phyloP scores from a whole-genome alignment of 1,284 basidiomycete genomes.

The Sparassis latifolia region DNA sequence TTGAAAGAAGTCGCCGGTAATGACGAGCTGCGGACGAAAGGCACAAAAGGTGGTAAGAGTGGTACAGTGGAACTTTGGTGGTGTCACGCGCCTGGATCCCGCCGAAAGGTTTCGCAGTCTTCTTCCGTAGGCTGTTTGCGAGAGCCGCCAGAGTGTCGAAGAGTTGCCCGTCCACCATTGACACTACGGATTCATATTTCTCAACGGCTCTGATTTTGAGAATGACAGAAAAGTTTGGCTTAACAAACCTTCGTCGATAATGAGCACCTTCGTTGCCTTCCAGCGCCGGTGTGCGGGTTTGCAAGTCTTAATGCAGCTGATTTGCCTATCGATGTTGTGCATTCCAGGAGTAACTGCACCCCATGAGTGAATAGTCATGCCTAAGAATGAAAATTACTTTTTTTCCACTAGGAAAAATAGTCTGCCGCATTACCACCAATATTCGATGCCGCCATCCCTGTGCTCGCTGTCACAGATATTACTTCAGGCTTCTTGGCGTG shows the following conservation, averaged over 20 bases:
- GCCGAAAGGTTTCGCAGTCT: conserved; percentile 75
- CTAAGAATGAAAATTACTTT: conserved; percentile 10
- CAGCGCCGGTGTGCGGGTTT: conserved; percentile 31
- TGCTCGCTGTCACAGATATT: conserved; percentile 52
- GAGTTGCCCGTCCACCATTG: conserved; percentile 93
- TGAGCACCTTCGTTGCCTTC: conserved; percentile 59
- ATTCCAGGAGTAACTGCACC: conserved; percentile 32
- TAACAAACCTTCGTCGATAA: conserved; percentile 85
- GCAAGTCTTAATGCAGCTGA: conserved; percentile 31
- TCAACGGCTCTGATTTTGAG: neutral
- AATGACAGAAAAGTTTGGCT: neutral
- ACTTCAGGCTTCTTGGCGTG: conserved; percentile 36
- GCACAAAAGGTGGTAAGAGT: neutral
- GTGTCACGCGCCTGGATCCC: conserved; percentile 73
- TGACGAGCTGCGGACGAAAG: conserved; percentile 50
- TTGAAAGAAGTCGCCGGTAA: conserved; percentile 97
- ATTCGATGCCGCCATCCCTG: conserved; percentile 58
- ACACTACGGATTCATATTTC: conserved; percentile 49
- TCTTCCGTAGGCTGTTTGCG: conserved; percentile 39
- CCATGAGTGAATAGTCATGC: conserved; percentile 35
- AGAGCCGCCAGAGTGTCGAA: conserved; percentile 74
- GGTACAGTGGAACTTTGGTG: neutral
- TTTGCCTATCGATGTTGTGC: conserved; percentile 29
- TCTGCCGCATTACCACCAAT: conserved; percentile 43
- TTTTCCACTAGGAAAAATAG: neutral